These are phyloP conservation scores for Nakazawaea ernobii DNA, from an alignment of 805 yeast species.

Conservation along the genomic window DNA sequence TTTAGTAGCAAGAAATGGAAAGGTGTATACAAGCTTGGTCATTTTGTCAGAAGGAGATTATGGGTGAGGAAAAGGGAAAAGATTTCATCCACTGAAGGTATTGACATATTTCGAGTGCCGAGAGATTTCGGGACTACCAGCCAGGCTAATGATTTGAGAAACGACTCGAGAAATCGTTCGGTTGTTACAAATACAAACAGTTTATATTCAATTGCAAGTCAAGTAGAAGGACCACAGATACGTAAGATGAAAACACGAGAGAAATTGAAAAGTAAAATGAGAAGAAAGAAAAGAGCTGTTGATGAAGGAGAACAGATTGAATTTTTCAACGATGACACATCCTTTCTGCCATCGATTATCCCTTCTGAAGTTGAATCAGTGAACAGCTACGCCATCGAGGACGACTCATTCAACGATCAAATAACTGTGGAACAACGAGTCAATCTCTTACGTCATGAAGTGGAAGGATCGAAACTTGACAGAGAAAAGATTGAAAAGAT, in stretches of 20 bases:
- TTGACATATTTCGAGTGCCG: not conserved
- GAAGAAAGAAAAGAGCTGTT: not conserved
- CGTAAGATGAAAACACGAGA: not conserved
- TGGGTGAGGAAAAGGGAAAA: constrained; percentile 41
- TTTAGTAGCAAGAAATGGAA: constrained; percentile 42
- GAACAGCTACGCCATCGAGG: not conserved
- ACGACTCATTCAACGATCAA: not conserved
- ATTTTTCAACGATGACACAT: not conserved
- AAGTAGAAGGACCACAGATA: not conserved
- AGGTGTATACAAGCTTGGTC: constrained; percentile 43
- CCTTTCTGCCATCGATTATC: not conserved
- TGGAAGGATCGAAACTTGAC: not conserved
- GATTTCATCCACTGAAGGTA: not conserved
- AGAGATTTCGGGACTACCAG: not conserved
- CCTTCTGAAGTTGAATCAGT: not conserved
- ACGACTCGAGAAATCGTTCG: not conserved
- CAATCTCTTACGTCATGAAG: not conserved
- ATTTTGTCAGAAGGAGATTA: constrained; percentile 42
- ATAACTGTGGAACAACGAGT: not conserved
- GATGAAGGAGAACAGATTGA: constrained; percentile 1
- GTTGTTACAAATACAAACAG: not conserved
- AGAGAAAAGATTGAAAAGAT: not conserved
- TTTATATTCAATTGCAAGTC: not conserved
- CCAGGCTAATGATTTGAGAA: no score
- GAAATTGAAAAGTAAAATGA: not conserved